Base-by-base conservation (phyloP, 371 early-diverging fungal genomes). In the Amoeboaphelidium protococcarum region DNA sequence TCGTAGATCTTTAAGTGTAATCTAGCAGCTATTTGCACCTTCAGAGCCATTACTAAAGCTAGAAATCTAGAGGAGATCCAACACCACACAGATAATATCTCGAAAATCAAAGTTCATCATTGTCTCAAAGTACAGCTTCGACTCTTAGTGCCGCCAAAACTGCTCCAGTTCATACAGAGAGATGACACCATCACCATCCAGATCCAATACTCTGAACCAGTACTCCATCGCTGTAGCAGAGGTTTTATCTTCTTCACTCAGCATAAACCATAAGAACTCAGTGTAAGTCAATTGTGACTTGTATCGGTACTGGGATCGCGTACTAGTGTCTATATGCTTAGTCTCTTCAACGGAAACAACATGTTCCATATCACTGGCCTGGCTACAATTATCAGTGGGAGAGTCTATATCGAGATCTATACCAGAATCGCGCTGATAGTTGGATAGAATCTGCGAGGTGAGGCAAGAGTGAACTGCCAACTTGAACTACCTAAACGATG, bases 201-300 rank as follows among this genome's bases (percentile, higher is more conserved):
- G 56, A 56, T 91, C 92, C 61, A 90, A 58, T 47, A 78, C 78
- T 45, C 83, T 71, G 65, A 89, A 91, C 88, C 90, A 91, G 58
- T 84, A 91, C 53, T 86, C 88, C 40, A 82, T 71, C 1, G 83
- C 74, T 20, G 69, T 68, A 2, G 69, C 67, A 0, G 68, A 71
- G 37, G 69, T 68, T 59, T 87, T 87, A 61, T 89, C 86, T 16
- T 81, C 75, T 42, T 78, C 82, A 20, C 83, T 68, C n/a, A 89
- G 55, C 26, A 87, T 56, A 52, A 90, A 86, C 84, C 82, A 31
- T 10, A 31, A 10, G 16, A 31, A 31, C 6, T 31, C 37, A 6
- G 16, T 31, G 16, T 31, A 31, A 31, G 37, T 31, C 16, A 31
- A 31, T 6, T 31, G 16, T 31, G 10, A 6, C 16, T 31, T 6